Percentiles rank a stretch among this genome's conserved stretches.
Evolutionary conservation across 345 rosid genomes (phyloP).

Genomic region (Jatropha curcas): DNA sequence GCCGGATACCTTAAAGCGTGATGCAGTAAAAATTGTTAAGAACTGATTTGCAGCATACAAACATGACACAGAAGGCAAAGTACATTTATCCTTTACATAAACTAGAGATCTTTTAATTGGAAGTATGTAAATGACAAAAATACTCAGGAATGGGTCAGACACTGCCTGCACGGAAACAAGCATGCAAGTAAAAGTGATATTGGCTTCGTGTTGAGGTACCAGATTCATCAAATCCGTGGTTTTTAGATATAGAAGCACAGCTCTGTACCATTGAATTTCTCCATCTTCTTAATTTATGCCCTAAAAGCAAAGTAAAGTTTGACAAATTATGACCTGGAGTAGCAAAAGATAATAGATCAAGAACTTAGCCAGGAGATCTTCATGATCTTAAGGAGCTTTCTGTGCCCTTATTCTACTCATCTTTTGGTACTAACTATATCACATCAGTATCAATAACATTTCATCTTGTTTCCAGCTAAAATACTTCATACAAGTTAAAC

Average conservation of each 20-base stretch:
- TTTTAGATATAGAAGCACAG: neutral
- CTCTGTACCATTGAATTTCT: neutral
- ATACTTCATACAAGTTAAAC: neutral
- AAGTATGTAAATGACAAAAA: neutral
- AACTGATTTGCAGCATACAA: neutral
- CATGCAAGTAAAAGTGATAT: neutral
- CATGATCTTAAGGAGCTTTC: neutral
- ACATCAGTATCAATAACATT: neutral
- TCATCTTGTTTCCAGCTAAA: neutral
- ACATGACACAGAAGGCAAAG: neutral
- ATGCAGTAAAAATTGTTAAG: slow-evolving; percentile 5
- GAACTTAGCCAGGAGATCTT: neutral
- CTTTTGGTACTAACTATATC: neutral
- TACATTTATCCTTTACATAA: neutral
- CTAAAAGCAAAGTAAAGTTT: neutral
- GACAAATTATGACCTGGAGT: neutral
- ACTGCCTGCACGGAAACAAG: neutral
- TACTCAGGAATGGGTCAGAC: neutral
- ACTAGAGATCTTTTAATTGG: neutral
- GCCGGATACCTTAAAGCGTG: slow-evolving; percentile 65
- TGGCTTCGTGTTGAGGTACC: neutral
- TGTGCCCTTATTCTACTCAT: neutral
- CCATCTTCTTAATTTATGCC: neutral
- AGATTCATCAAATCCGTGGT: neutral
- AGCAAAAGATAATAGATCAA: neutral